phyloP scores from a whole-genome alignment of 2,329 filamentous ascomycete genomes.

The Chrysoporthe deuterocubensis region DNA sequence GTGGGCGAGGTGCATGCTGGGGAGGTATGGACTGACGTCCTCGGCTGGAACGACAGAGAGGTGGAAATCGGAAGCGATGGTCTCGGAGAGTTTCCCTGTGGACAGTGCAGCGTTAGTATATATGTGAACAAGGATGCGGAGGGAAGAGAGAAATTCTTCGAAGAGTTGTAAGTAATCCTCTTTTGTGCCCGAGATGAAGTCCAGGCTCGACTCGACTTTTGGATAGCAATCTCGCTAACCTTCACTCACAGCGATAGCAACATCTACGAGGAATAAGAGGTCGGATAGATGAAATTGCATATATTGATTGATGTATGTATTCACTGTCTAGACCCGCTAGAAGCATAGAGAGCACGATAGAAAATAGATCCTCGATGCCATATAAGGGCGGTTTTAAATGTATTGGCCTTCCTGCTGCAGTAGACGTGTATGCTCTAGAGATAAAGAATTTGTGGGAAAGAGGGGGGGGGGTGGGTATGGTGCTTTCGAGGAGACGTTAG shows the following conservation, averaged over 20 bases:
- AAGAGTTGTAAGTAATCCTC: constrained; percentile 43
- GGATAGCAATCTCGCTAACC: background rate
- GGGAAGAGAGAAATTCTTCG: constrained; percentile 49
- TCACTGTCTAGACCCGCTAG: background rate
- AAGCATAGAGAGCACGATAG: background rate
- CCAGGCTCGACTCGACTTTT: background rate
- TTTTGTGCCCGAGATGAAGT: background rate
- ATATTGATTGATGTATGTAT: background rate
- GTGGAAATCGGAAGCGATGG: constrained; percentile 65
- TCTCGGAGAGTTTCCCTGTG: constrained; percentile 62
- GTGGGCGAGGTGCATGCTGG: constrained; percentile 63
- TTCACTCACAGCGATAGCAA: constrained; percentile 33
- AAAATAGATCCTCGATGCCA: background rate
- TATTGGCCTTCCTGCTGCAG: background rate
- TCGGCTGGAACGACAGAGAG: constrained; percentile 58
- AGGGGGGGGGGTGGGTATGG: too few relatives aligned
- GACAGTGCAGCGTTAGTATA: constrained; percentile 58
- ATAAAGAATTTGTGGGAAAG: background rate
- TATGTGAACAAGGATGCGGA: constrained; percentile 62
- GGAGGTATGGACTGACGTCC: constrained; percentile 67
- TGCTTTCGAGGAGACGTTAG: too few relatives aligned
- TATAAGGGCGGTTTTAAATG: background rate
- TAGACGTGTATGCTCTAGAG: background rate
- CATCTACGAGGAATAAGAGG: constrained; percentile 35
- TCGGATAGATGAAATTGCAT: background rate